These are phyloP conservation scores for Blastomyces parvus DNA, from an alignment of 2,329 filamentous ascomycete species.

Conservation along the genomic window DNA sequence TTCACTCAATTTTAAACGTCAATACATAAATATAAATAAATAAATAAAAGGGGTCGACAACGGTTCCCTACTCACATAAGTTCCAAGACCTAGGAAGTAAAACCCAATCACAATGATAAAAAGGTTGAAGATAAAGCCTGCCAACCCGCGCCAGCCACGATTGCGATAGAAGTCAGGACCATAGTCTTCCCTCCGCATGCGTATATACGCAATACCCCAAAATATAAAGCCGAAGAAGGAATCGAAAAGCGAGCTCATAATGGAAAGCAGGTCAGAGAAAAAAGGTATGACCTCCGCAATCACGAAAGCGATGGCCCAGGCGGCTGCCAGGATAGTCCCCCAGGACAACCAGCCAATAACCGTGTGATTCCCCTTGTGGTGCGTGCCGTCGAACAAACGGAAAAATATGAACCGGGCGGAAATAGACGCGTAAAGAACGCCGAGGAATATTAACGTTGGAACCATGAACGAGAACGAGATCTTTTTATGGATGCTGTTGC, in stretches of 20 bases:
- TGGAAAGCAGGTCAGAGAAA: constrained; percentile 60
- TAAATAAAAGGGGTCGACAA: background rate
- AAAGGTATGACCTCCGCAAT: constrained; percentile 91
- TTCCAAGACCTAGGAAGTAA: constrained; percentile 74
- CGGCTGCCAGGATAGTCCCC: constrained; percentile 58
- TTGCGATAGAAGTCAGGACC: constrained; percentile 33
- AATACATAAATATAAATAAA: background rate
- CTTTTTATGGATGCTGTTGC: constrained; percentile 69
- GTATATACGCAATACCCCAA: constrained; percentile 45
- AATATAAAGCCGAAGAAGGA: constrained; percentile 80
- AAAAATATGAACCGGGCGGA: constrained; percentile 88
- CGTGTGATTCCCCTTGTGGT: constrained; percentile 73
- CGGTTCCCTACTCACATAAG: constrained; percentile 47
- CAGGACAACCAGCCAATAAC: constrained; percentile 70
- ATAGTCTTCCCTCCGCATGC: constrained; percentile 35
- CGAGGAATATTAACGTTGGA: constrained; percentile 84
- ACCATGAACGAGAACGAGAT: constrained; percentile 92
- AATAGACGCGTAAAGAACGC: constrained; percentile 82
- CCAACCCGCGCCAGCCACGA: constrained; percentile 36
- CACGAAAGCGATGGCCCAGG: constrained; percentile 84
- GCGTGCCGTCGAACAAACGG: constrained; percentile 69
- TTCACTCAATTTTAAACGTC: background rate
- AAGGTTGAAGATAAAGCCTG: constrained; percentile 52
- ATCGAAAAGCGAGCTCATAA: constrained; percentile 67
- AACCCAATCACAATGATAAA: constrained; percentile 63